phyloP scores from a whole-genome alignment of 805 yeast genomes.

The Hanseniaspora guilliermondii region DNA sequence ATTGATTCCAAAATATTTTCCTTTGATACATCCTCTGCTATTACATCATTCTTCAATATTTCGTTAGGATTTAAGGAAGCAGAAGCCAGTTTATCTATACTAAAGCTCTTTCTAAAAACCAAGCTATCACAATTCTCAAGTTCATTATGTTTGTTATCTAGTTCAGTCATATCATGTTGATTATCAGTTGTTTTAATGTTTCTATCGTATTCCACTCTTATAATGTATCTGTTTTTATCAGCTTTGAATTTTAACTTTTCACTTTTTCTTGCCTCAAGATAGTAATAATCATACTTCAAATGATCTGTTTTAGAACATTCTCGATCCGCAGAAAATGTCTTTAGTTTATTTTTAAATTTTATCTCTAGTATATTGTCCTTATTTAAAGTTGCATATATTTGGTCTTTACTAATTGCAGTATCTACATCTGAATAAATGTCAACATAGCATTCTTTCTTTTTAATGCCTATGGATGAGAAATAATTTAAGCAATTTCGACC shows the following conservation, averaged over 20 bases:
- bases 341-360: background rate
- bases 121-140: background rate
- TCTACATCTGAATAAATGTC: background rate
- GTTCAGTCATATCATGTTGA: background rate
- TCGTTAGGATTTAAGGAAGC: too few relatives aligned
- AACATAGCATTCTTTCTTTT: background rate
- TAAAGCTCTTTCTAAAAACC: background rate
- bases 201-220: background rate
- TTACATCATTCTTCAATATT: too few relatives aligned
- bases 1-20: too few relatives aligned
- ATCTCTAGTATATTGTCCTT: background rate
- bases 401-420: background rate
- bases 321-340: background rate
- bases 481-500: background rate
- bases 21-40: too few relatives aligned
- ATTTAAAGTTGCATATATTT: background rate
- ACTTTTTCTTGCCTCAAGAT: background rate
- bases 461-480: background rate
- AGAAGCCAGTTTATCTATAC: background rate
- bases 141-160: too few relatives aligned
- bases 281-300: background rate
- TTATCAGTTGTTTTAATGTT: background rate
- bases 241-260: background rate
- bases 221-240: background rate
- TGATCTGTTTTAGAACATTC: slow-evolving; percentile 7